Conservation (phyloP, 306 rosid species). For the barrel medic (Medicago truncatula) region DNA sequence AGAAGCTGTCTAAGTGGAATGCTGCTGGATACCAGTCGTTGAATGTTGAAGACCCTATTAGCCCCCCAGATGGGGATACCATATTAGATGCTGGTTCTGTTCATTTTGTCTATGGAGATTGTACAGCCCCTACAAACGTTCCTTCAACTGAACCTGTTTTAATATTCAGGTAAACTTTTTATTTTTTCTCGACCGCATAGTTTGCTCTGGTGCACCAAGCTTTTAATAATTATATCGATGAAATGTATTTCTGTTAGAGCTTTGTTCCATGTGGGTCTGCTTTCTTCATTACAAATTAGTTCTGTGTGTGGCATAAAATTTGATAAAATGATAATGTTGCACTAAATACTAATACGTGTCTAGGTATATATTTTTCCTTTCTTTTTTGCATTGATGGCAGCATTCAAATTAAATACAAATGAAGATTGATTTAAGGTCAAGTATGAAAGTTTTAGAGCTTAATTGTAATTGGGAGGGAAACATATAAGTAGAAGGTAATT, state of each 20-base stretch:
- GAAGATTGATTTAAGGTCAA: background rate
- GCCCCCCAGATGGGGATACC: constrained; percentile 51
- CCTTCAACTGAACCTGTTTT: constrained; percentile 69
- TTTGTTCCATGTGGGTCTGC: constrained; percentile 3
- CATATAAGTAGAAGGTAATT: background rate
- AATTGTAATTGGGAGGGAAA: constrained; percentile 1
- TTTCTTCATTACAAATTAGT: constrained; percentile 5
- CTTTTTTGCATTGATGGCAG: background rate
- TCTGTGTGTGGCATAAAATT: background rate
- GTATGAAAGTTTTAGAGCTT: background rate
- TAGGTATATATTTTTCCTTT: background rate
- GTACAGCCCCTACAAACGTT: constrained; percentile 70
- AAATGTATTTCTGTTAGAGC: constrained; percentile 18
- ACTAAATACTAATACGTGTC: background rate
- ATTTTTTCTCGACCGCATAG: constrained; percentile 12
- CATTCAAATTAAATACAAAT: background rate
- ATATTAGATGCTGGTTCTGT: constrained; percentile 76
- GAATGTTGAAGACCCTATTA: constrained; percentile 59
- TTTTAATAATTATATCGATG: constrained; percentile 16
- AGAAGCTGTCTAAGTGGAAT: constrained; percentile 82
- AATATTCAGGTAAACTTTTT: constrained; percentile 67
- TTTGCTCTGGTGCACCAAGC: constrained; percentile 19
- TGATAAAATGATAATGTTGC: background rate
- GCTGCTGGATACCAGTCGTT: constrained; percentile 78
- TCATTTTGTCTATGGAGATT: constrained; percentile 85